Base-by-base conservation (phyloP, 2,329 filamentous ascomycete genomes). In the Penicillium sp. region DNA sequence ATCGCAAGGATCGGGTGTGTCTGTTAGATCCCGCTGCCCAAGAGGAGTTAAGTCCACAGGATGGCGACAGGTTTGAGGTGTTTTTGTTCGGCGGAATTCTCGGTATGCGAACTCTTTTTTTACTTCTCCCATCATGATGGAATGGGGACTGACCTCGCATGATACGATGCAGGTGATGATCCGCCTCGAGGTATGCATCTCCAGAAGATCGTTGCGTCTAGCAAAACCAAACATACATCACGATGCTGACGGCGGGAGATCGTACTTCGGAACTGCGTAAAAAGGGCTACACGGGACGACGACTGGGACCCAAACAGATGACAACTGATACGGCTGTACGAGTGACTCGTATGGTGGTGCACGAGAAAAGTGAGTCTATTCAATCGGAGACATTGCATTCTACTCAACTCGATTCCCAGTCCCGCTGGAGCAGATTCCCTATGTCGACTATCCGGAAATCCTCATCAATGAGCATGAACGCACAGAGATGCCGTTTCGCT, bases 401-500 rank as follows among this genome's bases (percentile, higher is more conserved):
- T 26, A 8, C n/a, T 15, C 30, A 22, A 4, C 14, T 39, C 11
- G 29, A 14, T 28, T 14, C 13, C 9, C 14, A 95, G 88, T 82
- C 25, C 75, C 84, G 0, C 71, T 98, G 31, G 79, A 84, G 39
- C 72, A 88, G 49, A 83, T 98, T 22, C 74, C 80, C 2, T 95
- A 92, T 59, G 64, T 92, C 22, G 89, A 96, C 61, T 81, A 85
- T 57, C 92, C 92, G 0, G 90, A 96, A 59, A 76, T 98, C 58
- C 82, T 82, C 58, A 83, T 96, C 62, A 86, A 85, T 62, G 82
- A 92, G 60, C 82, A 94, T 57, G 92, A 98, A 68, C 92, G 85
- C 62, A 95, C 89, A 0, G 76, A 95, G 64, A 96, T 98, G 92
- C 92, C 92, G 1, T 98, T 98, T 66, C 85, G 92, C 51, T 98